A percentile compares a stretch with the other conserved stretches of the same genome.
These are phyloP conservation scores for Venturia carpophila DNA, from an alignment of 2,329 filamentous ascomycete species.

Conservation along the genomic window DNA sequence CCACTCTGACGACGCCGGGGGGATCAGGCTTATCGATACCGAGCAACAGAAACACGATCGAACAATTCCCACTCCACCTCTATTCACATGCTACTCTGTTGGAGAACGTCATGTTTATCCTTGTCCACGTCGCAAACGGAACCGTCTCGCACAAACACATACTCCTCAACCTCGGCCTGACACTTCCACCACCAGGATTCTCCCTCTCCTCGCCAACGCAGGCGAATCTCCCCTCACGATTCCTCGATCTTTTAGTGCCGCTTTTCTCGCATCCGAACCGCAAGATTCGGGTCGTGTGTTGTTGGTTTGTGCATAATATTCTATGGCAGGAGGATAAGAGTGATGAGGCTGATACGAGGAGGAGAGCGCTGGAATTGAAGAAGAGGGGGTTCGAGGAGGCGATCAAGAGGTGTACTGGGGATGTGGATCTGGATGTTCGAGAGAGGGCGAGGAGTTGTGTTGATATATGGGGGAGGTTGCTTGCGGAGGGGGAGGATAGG, in stretches of 20 bases:
- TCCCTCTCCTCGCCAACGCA: constrained; percentile 44
- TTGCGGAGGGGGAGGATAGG: constrained; percentile 8
- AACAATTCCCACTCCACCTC: constrained; percentile 29
- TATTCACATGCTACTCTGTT: constrained; percentile 54
- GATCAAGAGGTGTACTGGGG: constrained; percentile 33
- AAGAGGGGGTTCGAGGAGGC: constrained; percentile 60
- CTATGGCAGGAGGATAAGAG: constrained; percentile 69
- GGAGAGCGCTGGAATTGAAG: constrained; percentile 61
- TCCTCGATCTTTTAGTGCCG: constrained; percentile 60
- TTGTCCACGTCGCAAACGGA: constrained; percentile 83
- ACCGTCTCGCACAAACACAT: constrained; percentile 68
- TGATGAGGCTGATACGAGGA: constrained; percentile 57
- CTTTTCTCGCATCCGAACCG: constrained; percentile 67
- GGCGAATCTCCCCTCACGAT: constrained; percentile 36
- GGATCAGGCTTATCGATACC: constrained; percentile 8
- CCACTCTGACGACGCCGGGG: constrained; percentile 39
- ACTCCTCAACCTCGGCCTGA: constrained; percentile 24
- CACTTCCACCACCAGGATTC: constrained; percentile 56
- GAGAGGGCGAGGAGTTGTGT: constrained; percentile 62
- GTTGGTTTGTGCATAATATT: constrained; percentile 79
- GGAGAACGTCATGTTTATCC: constrained; percentile 67
- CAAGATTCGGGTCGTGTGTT: constrained; percentile 68
- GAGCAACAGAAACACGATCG: constrained; percentile 17
- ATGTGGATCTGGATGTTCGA: constrained; percentile 71
- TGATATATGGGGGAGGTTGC: constrained; percentile 12